Evolutionary conservation across 2,329 filamentous ascomycete species (phyloP).

Genomic region (Aspergillus tubingensis): DNA sequence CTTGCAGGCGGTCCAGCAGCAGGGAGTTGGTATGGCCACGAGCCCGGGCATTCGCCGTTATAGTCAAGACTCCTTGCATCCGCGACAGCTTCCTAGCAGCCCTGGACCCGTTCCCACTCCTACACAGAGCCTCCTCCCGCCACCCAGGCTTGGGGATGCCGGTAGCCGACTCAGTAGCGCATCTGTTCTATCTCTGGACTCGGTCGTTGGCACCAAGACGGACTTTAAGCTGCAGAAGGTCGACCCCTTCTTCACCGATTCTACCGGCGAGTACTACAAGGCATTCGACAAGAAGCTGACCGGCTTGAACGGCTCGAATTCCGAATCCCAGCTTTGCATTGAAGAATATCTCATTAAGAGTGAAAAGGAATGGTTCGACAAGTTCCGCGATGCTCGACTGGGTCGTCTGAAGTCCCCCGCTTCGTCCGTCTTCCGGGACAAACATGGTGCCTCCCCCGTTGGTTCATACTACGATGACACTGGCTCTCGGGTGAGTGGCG

Average conservation of each 20-base stretch:
- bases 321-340: constrained; percentile 61
- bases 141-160: constrained; percentile 20
- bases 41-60: neutral
- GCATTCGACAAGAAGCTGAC: constrained; percentile 60
- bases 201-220: constrained; percentile 60
- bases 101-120: neutral
- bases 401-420: constrained; percentile 48
- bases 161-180: constrained; percentile 38
- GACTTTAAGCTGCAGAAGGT: constrained; percentile 65
- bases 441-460: constrained; percentile 37
- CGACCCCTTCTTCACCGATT: constrained; percentile 67
- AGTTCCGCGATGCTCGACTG: constrained; percentile 59
- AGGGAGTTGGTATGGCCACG: neutral
- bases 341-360: constrained; percentile 65
- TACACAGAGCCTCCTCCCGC: neutral
- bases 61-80: neutral
- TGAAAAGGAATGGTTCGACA: constrained; percentile 66
- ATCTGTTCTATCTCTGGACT: constrained; percentile 55
- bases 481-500: constrained; percentile 31
- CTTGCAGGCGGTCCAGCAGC: neutral
- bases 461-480: constrained; percentile 43
- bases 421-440: constrained; percentile 31
- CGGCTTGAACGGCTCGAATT: constrained; percentile 57
- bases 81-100: neutral
- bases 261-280: constrained; percentile 60